phyloP scores from a whole-genome alignment of 1,284 basidiomycete species.

The Rhodotorula sp. region DNA sequence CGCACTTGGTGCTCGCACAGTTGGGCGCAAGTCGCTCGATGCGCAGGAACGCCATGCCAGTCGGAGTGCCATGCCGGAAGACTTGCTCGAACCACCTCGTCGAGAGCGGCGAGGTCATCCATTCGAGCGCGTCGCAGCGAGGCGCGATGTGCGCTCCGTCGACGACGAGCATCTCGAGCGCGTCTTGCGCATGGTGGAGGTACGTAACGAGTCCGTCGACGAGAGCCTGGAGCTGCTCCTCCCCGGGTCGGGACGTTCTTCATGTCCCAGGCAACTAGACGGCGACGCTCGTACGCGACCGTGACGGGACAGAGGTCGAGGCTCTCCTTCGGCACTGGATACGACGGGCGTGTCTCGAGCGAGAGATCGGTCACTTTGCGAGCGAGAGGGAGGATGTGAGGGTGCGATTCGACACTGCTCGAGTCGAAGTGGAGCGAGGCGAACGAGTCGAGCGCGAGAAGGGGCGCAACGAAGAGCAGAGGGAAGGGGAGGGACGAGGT shows the following conservation, averaged over 20 bases:
- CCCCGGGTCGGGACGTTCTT: neutral
- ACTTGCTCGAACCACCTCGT: too few relatives aligned
- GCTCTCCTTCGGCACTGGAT: neutral
- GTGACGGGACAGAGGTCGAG: neutral
- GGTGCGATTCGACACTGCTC: constrained; percentile 2
- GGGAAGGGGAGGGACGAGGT: neutral
- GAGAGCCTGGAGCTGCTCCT: neutral
- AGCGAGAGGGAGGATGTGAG: constrained; percentile 6
- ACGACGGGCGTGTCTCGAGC: neutral
- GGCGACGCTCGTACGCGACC: neutral
- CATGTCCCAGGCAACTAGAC: neutral
- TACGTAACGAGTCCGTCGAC: neutral
- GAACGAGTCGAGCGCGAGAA: neutral
- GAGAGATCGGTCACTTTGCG: neutral
- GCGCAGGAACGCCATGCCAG: too few relatives aligned
- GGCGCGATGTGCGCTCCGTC: neutral
- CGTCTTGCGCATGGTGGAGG: neutral
- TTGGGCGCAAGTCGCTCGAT: neutral
- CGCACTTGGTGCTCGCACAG: too few relatives aligned
- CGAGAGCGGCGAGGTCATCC: too few relatives aligned
- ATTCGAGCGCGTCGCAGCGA: too few relatives aligned
- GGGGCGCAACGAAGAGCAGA: neutral
- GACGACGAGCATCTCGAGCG: neutral
- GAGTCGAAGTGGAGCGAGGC: neutral
- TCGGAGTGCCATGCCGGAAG: too few relatives aligned